phyloP scores from a whole-genome alignment of 331 rosid genomes.

The Dryas integrifolia region DNA sequence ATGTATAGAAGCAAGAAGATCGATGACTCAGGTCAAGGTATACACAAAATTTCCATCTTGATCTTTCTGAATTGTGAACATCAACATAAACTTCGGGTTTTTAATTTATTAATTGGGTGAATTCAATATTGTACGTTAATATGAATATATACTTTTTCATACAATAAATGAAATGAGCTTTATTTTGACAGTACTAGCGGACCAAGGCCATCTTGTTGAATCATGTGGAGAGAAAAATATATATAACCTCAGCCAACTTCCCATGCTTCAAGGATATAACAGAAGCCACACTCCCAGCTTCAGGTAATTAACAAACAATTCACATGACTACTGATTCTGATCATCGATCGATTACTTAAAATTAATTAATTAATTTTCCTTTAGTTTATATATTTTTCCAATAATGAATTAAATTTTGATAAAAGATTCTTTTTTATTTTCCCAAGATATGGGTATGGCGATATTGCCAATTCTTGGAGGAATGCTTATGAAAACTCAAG shows the following conservation, averaged over 20 bases:
- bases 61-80: too few relatives aligned
- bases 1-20: constrained; percentile 58
- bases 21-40: constrained; percentile 42
- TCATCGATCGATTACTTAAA: not conserved
- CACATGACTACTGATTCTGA: not conserved
- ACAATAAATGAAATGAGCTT: not conserved
- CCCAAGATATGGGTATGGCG: constrained; percentile 43
- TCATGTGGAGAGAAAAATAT: constrained; percentile 40
- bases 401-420: not conserved
- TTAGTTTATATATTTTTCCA: not conserved
- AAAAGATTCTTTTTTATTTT: not conserved
- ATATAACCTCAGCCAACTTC: constrained; percentile 48
- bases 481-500: constrained; percentile 36
- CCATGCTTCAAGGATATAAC: constrained; percentile 43
- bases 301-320: constrained; percentile 26
- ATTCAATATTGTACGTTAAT: not conserved
- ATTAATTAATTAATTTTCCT: not conserved
- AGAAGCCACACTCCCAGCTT: constrained; percentile 32
- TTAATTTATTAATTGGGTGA: not conserved
- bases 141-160: not conserved
- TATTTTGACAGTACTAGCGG: constrained; percentile 16
- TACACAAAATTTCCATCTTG: not conserved
- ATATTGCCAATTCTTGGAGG: constrained; percentile 36
- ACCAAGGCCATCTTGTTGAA: constrained; percentile 38
- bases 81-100: constrained; percentile 11